Evolutionary conservation across 805 yeast genomes (phyloP).

Genomic region (Spathaspora gorwiae): DNA sequence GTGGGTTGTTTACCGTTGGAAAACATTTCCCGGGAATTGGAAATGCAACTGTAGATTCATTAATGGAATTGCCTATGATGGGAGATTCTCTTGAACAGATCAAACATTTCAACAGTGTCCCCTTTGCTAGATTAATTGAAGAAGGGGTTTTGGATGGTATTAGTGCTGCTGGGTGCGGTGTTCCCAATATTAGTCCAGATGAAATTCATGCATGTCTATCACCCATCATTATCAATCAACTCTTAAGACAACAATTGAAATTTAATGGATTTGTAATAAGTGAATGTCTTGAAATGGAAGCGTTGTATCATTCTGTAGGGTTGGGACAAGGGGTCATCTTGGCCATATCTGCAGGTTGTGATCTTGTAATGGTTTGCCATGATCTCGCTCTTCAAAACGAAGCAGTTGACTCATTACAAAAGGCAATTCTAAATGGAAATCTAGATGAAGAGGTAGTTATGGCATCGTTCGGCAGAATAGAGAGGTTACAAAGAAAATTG

Average conservation of each 20-base stretch:
- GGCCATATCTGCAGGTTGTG: constrained; percentile 63
- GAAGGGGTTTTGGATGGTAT: constrained; percentile 48
- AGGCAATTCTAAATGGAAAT: constrained; percentile 37
- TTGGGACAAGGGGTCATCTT: constrained; percentile 62
- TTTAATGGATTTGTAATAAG: constrained; percentile 55
- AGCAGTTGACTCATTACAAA: constrained; percentile 42
- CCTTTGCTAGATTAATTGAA: constrained; percentile 46
- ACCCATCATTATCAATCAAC: constrained; percentile 46
- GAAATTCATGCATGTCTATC: constrained; percentile 62
- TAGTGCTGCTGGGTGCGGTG: constrained; percentile 61
- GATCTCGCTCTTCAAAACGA: constrained; percentile 51
- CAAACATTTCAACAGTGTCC: constrained; percentile 45
- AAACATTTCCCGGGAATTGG: constrained; percentile 70
- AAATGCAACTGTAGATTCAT: constrained; percentile 53
- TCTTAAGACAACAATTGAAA: constrained; percentile 46
- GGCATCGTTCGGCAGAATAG: constrained; percentile 40
- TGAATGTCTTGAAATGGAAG: constrained; percentile 62
- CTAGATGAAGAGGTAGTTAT: constrained; percentile 40
- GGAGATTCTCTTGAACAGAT: constrained; percentile 52
- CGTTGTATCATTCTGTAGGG: constrained; percentile 58
- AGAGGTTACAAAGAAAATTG: constrained; percentile 35
- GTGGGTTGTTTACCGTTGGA: constrained; percentile 52
- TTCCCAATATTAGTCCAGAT: constrained; percentile 55
- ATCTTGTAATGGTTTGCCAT: constrained; percentile 58
- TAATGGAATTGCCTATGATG: constrained; percentile 56